Evolutionary conservation across 306 rosid species (phyloP).

Genomic region (Gynostemma pentaphyllum): DNA sequence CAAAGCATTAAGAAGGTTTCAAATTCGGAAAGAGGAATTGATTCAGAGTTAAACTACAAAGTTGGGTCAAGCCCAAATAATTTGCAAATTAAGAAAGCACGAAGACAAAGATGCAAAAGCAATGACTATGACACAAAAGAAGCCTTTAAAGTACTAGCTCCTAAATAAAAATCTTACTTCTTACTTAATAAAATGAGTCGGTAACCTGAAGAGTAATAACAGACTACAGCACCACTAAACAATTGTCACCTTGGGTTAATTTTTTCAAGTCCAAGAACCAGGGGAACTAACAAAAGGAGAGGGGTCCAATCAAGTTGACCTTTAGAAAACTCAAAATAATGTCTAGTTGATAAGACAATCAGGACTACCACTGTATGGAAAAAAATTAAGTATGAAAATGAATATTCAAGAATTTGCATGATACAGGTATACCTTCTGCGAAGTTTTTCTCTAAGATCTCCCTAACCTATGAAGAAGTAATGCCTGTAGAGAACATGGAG

Average conservation of each 20-base stretch:
- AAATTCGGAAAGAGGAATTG: not conserved
- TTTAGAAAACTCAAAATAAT: conserved; percentile 52
- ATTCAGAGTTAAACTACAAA: not conserved
- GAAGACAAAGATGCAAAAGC: not conserved
- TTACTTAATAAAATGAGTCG: not conserved
- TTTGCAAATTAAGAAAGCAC: not conserved
- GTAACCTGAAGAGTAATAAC: not conserved
- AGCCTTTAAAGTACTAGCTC: not conserved
- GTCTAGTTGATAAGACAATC: conserved; percentile 20
- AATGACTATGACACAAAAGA: not conserved
- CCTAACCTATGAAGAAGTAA: conserved; percentile 75
- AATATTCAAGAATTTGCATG: not conserved
- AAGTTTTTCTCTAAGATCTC: conserved; percentile 69
- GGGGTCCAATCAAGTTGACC: conserved; percentile 66
- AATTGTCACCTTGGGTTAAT: conserved; percentile 65
- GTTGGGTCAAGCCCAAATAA: too few relatives aligned
- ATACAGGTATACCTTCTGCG: conserved; percentile 41
- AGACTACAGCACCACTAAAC: conserved; percentile 2
- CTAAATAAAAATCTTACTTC: not conserved
- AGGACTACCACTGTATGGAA: not conserved
- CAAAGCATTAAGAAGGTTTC: not conserved
- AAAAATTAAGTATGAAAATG: not conserved
- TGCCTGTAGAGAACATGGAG: conserved; percentile 37
- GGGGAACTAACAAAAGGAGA: conserved; percentile 83
- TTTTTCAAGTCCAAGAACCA: conserved; percentile 98